Percentiles rank a stretch among this genome's conserved stretches.
Conservation (phyloP, 176 grass and related monocot species). For the Zea mays region DNA sequence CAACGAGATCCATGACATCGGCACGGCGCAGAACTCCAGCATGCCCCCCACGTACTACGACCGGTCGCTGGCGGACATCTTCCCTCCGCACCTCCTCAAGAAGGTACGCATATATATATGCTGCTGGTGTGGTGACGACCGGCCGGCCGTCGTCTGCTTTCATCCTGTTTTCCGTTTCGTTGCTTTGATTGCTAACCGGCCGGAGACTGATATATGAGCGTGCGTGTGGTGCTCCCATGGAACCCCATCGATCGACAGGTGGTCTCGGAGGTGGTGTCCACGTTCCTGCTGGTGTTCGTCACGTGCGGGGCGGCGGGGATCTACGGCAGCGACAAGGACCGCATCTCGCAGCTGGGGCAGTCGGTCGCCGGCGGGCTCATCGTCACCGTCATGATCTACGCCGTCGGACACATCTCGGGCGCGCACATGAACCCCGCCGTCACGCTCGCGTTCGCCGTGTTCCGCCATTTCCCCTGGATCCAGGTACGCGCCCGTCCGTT, state of each 20-base stretch:
- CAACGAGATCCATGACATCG: constrained; percentile 79
- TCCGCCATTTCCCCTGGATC: constrained; percentile 90
- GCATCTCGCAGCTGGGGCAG: constrained; percentile 87
- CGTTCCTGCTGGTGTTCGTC: constrained; percentile 94
- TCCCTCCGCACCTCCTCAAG: constrained; percentile 80
- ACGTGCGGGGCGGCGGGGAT: constrained; percentile 73
- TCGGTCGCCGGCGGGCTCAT: constrained; percentile 90
- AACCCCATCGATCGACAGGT: constrained; percentile 41
- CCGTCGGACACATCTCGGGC: constrained; percentile 95
- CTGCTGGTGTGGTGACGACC: no score
- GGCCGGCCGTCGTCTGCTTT: background rate
- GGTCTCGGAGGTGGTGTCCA: constrained; percentile 72
- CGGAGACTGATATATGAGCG: background rate
- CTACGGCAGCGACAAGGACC: constrained; percentile 30
- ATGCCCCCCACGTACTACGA: constrained; percentile 35
- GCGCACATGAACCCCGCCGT: constrained; percentile 99
- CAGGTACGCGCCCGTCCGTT: constrained; percentile 37
- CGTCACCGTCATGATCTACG: constrained; percentile 96
- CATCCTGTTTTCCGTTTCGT: background rate
- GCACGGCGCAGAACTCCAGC: constrained; percentile 45
- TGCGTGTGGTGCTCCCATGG: background rate
- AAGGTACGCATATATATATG: constrained; percentile 45
- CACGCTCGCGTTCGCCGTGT: constrained; percentile 83
- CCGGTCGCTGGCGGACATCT: constrained; percentile 38
- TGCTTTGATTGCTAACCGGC: background rate